A percentile compares a stretch with the other conserved stretches of the same genome.
phyloP scores from a whole-genome alignment of 1,284 basidiomycete genomes.

The Melampsora larici-populina region DNA sequence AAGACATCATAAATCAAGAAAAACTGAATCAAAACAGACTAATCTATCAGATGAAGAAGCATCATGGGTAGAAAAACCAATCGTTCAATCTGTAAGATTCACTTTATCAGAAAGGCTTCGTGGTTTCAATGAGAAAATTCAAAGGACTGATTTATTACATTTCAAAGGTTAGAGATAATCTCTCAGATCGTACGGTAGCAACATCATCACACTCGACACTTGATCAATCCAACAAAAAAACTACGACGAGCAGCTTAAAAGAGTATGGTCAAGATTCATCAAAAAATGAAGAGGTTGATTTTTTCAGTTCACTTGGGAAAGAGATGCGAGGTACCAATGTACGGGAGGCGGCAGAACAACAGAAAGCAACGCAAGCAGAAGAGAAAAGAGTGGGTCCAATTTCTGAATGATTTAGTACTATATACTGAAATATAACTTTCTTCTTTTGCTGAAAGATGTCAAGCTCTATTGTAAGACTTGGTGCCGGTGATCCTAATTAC shows the following conservation, averaged over 20 bases:
- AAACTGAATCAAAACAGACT: not conserved
- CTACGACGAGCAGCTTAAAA: not conserved
- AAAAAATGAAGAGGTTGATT: not conserved
- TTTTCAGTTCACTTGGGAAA: not conserved
- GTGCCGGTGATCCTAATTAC: conserved; percentile 39
- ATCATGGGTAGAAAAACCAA: not conserved
- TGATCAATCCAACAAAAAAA: no score
- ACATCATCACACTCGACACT: no score
- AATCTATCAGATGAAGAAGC: not conserved
- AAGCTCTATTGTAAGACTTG: conserved; percentile 33
- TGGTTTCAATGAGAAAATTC: no score
- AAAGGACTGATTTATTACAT: no score
- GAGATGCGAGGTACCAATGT: not conserved
- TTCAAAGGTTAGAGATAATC: no score
- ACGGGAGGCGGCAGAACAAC: not conserved
- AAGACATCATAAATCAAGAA: not conserved
- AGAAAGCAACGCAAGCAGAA: not conserved
- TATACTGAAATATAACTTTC: no score
- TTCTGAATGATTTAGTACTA: not conserved
- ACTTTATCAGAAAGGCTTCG: no score
- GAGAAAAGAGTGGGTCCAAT: not conserved
- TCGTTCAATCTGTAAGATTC: not conserved
- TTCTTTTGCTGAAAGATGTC: conserved; percentile 8
- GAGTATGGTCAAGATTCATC: not conserved
- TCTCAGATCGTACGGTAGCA: no score